Evolutionary conservation across 106 monocot species (phyloP).

Genomic region (Triglochin maritima): DNA sequence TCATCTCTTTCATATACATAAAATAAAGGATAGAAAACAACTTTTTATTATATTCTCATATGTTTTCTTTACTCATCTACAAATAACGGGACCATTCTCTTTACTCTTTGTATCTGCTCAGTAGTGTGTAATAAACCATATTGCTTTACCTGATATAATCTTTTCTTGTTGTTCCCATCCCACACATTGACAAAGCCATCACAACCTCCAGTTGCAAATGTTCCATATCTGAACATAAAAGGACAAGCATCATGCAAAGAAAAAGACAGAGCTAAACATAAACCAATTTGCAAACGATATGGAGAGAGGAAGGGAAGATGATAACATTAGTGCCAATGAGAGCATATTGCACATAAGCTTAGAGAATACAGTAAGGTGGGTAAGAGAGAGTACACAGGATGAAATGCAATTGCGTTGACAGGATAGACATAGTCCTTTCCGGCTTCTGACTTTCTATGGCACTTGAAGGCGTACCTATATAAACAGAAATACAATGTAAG

Average conservation of each 20-base stretch:
- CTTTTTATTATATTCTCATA: too few relatives aligned
- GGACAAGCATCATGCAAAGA: neutral
- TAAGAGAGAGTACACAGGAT: slow-evolving; percentile 65
- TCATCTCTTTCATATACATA: too few relatives aligned
- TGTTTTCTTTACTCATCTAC: too few relatives aligned
- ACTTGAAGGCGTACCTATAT: slow-evolving; percentile 93
- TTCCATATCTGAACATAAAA: slow-evolving; percentile 62
- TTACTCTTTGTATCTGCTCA: too few relatives aligned
- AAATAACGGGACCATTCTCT: too few relatives aligned
- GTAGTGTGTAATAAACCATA: neutral
- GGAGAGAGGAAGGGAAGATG: too few relatives aligned
- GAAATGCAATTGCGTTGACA: slow-evolving; percentile 94
- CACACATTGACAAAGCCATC: slow-evolving; percentile 98
- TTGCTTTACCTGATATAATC: slow-evolving; percentile 73
- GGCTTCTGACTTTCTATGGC: slow-evolving; percentile 88
- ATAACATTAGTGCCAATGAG: neutral
- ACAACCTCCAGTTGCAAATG: slow-evolving; percentile 98
- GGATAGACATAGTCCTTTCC: slow-evolving; percentile 92
- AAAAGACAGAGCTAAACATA: too few relatives aligned
- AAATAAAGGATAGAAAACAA: too few relatives aligned
- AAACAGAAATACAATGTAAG: neutral
- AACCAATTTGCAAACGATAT: too few relatives aligned
- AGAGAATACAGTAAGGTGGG: neutral
- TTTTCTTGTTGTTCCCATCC: slow-evolving; percentile 98
- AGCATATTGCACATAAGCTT: neutral